Evolutionary conservation across 805 yeast species (phyloP), one percentile per base, ranked within the genome.

Genomic region (Metschnikowia lunata): DNA sequence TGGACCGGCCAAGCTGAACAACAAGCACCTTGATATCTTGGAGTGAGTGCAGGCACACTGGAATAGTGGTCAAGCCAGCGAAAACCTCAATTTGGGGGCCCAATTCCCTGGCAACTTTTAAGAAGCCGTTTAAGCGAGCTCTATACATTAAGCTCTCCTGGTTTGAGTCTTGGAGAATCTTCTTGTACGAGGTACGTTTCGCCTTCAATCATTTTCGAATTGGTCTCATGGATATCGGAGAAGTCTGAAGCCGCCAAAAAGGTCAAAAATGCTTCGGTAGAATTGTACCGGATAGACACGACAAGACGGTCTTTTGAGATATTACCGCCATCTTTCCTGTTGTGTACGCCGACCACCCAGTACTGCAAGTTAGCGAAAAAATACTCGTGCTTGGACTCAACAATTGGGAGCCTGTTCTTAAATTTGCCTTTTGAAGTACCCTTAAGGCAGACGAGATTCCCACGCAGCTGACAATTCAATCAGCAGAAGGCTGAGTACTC

Each of bases 171-270:
- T 76, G 72, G 46, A 88, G 67, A 3, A 86, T 88, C 50, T 88
- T 95, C 36, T 74, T 77, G 58, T 89, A 89, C 0, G 93, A 84
- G 2, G 78, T 71, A 49, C 74, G 75, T 51, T 80, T 83, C 50
- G 23, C 88, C 96, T 52, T 83, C 85, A n/a, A n/a, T n/a, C n/a
- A 89, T 82, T 53, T 96, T 72, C 40, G 76, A 62, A 14, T 87
- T 66, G 2, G 93, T 80, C 43, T 82, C 81, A 55, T 79, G 76
- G 36, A 93, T 82, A 61, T 90, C 97, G 50, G 83, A 72, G 28
- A 88, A 69, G 56, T 85, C 88, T 0, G 96, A 83, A 0, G 93
- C 93, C 0, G 95, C 83, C 56, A 91, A 72, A 0, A n/a, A 88
- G 0, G 98, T 90, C 47, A 85, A 68, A 55, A 78, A 88, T 2